Evolutionary conservation across 2,329 filamentous ascomycete species (phyloP).

Genomic region (Ophiostoma perfectum): DNA sequence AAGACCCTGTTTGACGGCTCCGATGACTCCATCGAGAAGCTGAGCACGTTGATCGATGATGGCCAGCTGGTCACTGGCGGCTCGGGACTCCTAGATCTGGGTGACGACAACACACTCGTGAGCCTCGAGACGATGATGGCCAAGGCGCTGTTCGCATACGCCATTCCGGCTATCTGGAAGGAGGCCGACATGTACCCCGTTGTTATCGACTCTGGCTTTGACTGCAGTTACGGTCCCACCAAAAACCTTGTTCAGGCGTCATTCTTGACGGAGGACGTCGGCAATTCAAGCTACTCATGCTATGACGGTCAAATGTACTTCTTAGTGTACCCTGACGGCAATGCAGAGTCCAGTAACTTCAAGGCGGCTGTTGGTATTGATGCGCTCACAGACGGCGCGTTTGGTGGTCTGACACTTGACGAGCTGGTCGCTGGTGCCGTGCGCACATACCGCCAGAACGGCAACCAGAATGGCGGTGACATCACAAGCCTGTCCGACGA

Average conservation of each 20-base stretch:
- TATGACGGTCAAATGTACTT: constrained; percentile 2
- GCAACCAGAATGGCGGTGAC: constrained; percentile 31
- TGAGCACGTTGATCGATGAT: not conserved
- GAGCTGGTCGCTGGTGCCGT: constrained; percentile 32
- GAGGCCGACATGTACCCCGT: not conserved
- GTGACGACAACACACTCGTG: not conserved
- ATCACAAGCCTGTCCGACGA: constrained; percentile 28
- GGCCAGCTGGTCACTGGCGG: constrained; percentile 9
- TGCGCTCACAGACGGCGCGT: constrained; percentile 17
- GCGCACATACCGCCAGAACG: constrained; percentile 32
- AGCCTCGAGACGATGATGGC: not conserved
- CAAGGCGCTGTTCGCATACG: not conserved
- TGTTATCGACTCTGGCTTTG: not conserved
- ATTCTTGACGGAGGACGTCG: not conserved
- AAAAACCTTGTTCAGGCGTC: not conserved
- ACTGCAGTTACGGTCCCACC: not conserved
- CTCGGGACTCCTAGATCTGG: not conserved
- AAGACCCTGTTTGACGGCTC: not conserved
- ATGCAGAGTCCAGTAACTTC: not conserved
- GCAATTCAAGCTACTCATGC: not conserved
- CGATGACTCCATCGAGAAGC: not conserved
- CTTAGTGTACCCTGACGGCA: not conserved
- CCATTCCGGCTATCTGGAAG: constrained; percentile 9
- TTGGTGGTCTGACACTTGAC: constrained; percentile 29
- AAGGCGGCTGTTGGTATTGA: not conserved